Base-by-base conservation (phyloP, 345 rosid species). In the Capsella bursapastoris region DNA sequence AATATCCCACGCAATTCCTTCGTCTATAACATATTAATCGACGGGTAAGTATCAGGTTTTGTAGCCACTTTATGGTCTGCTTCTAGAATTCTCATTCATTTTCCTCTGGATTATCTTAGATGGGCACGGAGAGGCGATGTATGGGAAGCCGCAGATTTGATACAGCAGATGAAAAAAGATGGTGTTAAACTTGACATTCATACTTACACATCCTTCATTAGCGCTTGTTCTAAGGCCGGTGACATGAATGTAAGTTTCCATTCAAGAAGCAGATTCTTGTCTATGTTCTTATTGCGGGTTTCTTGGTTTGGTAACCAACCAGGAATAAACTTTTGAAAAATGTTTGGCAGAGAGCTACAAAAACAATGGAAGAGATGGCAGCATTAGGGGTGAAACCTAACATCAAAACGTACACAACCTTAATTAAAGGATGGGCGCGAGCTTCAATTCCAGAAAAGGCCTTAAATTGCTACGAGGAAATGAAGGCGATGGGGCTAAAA, bases 101-200 rank as follows among this genome's bases (percentile, higher is more conserved):
- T 48, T 18, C 27, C 35, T 66, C 44, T 78, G 34, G 11, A 68
- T 74, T 52, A 2, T 37, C 71, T 34, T 68, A 94, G 99, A 84
- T 94, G 97, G 99, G 96, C 99, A 73, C 84, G 99, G 67, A 80
- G 97, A 80, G 99, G 99, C 12, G 97, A 91, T 84, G 90, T 94
- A 27, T 91, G 98, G 98, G 97, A 94, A 81, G 97, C 98, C 8
- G 92, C 91, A 32, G 98, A 94, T 68, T 84, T 94, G 76, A 87
- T 94, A 89, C 96, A 90, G 57, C 96, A 91, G 82, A 94, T 94
- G 98, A 91, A 82, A 49, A 84, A 73, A 55, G 98, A 85, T 76
- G 90, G 95, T 27, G 96, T 94, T 60, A 79, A 87, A 59, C 98
- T 96, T 4, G 97, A 94, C 49, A 91, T 94, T 64, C 98, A 82